Evolutionary conservation across 768 basidiomycete genomes (phyloP).

Genomic region (Tephrocybe sp.): DNA sequence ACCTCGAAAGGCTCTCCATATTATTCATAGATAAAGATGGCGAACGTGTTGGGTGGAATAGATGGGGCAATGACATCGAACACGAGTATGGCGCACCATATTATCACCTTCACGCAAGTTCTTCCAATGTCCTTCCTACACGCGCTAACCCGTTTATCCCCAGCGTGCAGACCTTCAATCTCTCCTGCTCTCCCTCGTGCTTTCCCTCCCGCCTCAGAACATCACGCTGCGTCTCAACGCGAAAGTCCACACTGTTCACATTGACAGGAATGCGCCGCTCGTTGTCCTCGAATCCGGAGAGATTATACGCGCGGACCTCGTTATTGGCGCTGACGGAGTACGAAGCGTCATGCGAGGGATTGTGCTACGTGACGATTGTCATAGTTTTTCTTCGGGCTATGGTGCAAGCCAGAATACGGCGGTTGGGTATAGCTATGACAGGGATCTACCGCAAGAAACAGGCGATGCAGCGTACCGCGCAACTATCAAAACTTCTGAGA

Average conservation of each 20-base stretch:
- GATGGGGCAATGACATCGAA: conserved; percentile 24
- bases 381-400: no score
- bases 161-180: conserved; percentile 48
- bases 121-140: conserved; percentile 13
- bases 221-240: conserved; percentile 32
- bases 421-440: not conserved
- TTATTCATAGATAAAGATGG: conserved; percentile 25
- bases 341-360: conserved; percentile 48
- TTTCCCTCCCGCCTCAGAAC: conserved; percentile 22
- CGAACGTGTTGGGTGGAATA: conserved; percentile 25
- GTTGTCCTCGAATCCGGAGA: conserved; percentile 41
- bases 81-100: conserved; percentile 29
- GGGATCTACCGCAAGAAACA: conserved; percentile 45
- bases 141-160: conserved; percentile 17
- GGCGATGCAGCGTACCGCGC: conserved; percentile 66
- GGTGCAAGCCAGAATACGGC: no score
- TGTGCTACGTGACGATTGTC: conserved; percentile 37
- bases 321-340: conserved; percentile 48
- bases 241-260: conserved; percentile 4
- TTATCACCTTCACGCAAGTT: conserved; percentile 32
- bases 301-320: conserved; percentile 38
- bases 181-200: conserved; percentile 25
- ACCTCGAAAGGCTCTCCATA: no score
- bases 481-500: conserved; percentile 39
- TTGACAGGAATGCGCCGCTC: conserved; percentile 3